These are phyloP conservation scores for Parachaetomium inaequale DNA, from an alignment of 495 filamentous ascomycete genomes.

Conservation along the genomic window DNA sequence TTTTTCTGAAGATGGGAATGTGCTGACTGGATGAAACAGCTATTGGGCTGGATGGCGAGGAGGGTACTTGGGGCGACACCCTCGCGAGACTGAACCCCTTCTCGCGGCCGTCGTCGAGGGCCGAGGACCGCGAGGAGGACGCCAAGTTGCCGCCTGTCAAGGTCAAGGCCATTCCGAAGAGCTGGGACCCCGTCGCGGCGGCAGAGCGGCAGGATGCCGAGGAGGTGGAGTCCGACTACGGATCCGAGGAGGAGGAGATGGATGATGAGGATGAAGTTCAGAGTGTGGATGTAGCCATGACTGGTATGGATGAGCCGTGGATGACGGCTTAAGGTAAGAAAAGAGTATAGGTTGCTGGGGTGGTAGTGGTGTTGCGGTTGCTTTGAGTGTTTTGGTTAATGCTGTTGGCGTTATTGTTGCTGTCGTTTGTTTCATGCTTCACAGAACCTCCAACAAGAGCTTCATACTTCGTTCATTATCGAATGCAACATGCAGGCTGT, in stretches of 20 bases:
- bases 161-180: background rate
- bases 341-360: no score
- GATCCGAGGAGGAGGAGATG: background rate
- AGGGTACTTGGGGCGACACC: background rate
- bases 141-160: conserved; percentile 13
- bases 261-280: background rate
- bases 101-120: background rate
- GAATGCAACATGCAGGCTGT: background rate
- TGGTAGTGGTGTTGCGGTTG: background rate
- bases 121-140: background rate
- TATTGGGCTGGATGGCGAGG: background rate
- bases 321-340: background rate
- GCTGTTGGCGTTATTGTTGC: background rate
- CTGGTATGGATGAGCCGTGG: conserved; percentile 1
- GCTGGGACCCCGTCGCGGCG: conserved; percentile 16
- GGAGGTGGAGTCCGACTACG: background rate
- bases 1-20: background rate
- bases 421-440: background rate
- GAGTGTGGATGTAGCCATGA: conserved; percentile 3
- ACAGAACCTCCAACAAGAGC: background rate
- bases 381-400: background rate
- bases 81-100: conserved; percentile 2
- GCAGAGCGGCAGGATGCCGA: background rate
- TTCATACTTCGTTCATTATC: background rate
- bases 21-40: background rate